These are phyloP conservation scores for Plectranthus barbatus DNA, from an alignment of 257 asterid species.

Conservation along the genomic window DNA sequence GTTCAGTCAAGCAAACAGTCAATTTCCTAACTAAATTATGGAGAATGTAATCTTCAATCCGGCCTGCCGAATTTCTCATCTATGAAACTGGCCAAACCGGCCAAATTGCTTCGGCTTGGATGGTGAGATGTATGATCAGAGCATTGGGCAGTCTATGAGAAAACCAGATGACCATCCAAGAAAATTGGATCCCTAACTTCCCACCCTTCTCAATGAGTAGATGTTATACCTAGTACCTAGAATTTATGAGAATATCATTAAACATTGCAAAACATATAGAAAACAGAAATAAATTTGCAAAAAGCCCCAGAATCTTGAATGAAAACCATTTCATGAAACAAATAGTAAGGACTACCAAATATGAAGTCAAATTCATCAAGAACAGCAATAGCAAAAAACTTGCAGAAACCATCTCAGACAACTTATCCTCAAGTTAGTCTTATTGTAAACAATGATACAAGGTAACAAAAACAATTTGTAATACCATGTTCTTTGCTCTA, in stretches of 20 bases:
- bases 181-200: no score
- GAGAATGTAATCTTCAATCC: no score
- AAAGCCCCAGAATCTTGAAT: background rate
- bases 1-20: no score
- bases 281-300: background rate
- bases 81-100: no score
- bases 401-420: background rate
- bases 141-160: background rate
- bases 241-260: no score
- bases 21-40: no score
- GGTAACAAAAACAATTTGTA: background rate
- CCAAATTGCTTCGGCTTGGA: no score
- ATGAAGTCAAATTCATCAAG: background rate
- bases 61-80: no score
- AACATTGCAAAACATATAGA: background rate
- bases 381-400: background rate
- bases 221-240: no score
- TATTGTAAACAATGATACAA: slow-evolving; percentile 3
- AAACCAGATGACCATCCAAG: background rate
- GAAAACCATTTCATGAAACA: background rate
- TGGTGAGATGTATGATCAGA: background rate
- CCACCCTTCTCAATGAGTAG: no score
- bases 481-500: slow-evolving; percentile 26
- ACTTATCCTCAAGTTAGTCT: slow-evolving; percentile 5
- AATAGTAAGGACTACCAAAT: background rate